These are phyloP conservation scores for Naganishia cerealis DNA, from an alignment of 1,284 basidiomycete genomes.

Conservation along the genomic window DNA sequence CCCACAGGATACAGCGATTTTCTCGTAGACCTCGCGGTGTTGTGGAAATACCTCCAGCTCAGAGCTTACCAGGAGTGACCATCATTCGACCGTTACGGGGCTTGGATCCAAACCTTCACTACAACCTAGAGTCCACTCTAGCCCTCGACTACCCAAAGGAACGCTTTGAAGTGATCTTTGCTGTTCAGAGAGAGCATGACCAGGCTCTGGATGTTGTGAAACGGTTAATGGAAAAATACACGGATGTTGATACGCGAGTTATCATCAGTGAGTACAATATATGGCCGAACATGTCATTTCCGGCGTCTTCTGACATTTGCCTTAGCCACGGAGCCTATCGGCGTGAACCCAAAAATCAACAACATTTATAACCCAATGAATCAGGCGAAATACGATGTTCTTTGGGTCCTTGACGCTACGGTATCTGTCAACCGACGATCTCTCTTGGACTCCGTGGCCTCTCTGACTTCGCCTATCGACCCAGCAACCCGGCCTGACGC, in stretches of 20 bases:
- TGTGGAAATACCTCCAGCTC: slow-evolving; percentile 42
- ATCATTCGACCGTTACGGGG: slow-evolving; percentile 89
- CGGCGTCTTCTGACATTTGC: background rate
- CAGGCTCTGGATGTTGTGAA: slow-evolving; percentile 76
- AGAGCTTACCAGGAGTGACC: slow-evolving; percentile 77
- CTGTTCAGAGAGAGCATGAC: slow-evolving; percentile 76
- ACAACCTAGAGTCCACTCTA: slow-evolving; percentile 88
- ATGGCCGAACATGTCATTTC: background rate
- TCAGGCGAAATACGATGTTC: slow-evolving; percentile 77
- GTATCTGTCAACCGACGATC: slow-evolving; percentile 77
- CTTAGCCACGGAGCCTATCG: slow-evolving; percentile 69
- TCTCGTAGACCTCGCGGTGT: slow-evolving; percentile 59
- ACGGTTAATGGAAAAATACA: slow-evolving; percentile 70
- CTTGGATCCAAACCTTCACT: slow-evolving; percentile 85
- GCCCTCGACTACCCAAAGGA: slow-evolving; percentile 76
- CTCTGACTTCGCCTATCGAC: slow-evolving; percentile 56
- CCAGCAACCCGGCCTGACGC: background rate
- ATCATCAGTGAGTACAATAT: slow-evolving; percentile 66
- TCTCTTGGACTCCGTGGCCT: slow-evolving; percentile 79
- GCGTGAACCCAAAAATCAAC: slow-evolving; percentile 97
- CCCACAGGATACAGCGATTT: slow-evolving; percentile 68
- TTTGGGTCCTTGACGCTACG: slow-evolving; percentile 97
- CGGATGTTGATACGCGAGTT: slow-evolving; percentile 67
- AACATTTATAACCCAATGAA: slow-evolving; percentile 84
- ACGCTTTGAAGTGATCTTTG: slow-evolving; percentile 77